A percentile compares a stretch with the other conserved stretches of the same genome.
Conservation (phyloP, 768 basidiomycete genomes). For the Boletus sp. region DNA sequence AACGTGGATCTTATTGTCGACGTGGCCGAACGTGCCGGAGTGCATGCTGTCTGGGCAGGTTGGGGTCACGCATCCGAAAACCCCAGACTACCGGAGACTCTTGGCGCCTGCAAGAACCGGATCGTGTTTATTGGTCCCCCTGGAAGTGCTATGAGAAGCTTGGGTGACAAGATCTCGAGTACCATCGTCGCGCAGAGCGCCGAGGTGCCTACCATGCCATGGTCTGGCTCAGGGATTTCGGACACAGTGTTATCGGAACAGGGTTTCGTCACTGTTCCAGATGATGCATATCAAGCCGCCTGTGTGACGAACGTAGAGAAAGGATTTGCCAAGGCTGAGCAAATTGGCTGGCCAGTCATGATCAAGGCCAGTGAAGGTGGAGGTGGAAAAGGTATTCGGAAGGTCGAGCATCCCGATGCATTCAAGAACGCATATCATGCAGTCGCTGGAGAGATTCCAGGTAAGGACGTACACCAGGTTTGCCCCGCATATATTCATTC, state of each 20-base stretch:
- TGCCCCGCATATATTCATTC: slow-evolving; percentile 6
- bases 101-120: slow-evolving; percentile 88
- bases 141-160: slow-evolving; percentile 96
- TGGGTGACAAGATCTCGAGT: slow-evolving; percentile 99
- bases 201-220: slow-evolving; percentile 95
- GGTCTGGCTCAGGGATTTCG: slow-evolving; percentile 94
- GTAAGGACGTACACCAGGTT: slow-evolving; percentile 40
- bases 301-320: slow-evolving; percentile 88
- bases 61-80: slow-evolving; percentile 99
- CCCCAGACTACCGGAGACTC: slow-evolving; percentile 90
- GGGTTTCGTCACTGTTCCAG: slow-evolving; percentile 93
- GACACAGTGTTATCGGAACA: slow-evolving; percentile 80
- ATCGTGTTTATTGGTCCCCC: slow-evolving; percentile 99
- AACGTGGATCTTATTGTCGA: slow-evolving; percentile 99
- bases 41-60: slow-evolving; percentile 99
- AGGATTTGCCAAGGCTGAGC: slow-evolving; percentile 75
- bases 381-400: slow-evolving; percentile 98
- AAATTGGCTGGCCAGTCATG: slow-evolving; percentile 97
- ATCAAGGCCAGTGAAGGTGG: slow-evolving; percentile 99
- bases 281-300: slow-evolving; percentile 82
- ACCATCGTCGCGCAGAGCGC: slow-evolving; percentile 99
- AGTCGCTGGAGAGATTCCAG: slow-evolving; percentile 94
- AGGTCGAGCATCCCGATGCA: slow-evolving; percentile 78
- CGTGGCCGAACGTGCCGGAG: slow-evolving; percentile 93
- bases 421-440: slow-evolving; percentile 96